Evolutionary conservation across 257 asterid genomes (phyloP), one percentile per base, ranked within the genome.

Genomic region (Anisodus tanguticus): DNA sequence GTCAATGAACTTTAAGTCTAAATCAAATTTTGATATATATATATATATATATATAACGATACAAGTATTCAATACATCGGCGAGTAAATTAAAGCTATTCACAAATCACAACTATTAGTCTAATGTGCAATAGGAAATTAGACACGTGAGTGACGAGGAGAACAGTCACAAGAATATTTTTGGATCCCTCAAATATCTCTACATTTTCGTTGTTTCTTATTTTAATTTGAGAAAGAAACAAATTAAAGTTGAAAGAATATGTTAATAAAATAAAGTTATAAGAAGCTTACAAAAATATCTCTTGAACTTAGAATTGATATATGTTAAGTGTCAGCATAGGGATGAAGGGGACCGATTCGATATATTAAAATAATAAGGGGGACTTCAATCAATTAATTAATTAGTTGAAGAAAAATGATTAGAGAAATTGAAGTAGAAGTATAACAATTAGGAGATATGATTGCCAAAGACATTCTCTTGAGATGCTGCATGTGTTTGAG

Each of bases 371-470:
- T 72, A 22, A 72, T 22, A 5, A 6, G 47, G 3, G 13, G 9
- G 47, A 7, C 39, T 16, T 47, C 19, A 31, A 22, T 22, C 8
- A 67, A 35, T 80, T 7, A 80, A 59, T 19, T 80, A 39, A 41
- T 80, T 79, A 79, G 54, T 9, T 58, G 51, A 7, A 4, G 35
- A 60, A 58, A 80, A 80, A 60, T 80, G 43, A 80, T 57, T 54
- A 83, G 81, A 86, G 79, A 79, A 86, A 84, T 35, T 35, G 22
- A 35, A 67, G 49, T 67, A 62, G 45, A 47, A 60, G 87, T 51
- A 63, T 66, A 85, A 70, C 85, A 68, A 83, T 69, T 83, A 85
- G 90, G 84, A 43, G 86, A 41, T 85, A 87, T 83, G 90, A 87
- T 85, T 87, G 80, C 70, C n/a, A 83, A 82, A 87, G 84, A 87